phyloP scores from a whole-genome alignment of 345 rosid genomes.

The Cardiospermum halicacabum region DNA sequence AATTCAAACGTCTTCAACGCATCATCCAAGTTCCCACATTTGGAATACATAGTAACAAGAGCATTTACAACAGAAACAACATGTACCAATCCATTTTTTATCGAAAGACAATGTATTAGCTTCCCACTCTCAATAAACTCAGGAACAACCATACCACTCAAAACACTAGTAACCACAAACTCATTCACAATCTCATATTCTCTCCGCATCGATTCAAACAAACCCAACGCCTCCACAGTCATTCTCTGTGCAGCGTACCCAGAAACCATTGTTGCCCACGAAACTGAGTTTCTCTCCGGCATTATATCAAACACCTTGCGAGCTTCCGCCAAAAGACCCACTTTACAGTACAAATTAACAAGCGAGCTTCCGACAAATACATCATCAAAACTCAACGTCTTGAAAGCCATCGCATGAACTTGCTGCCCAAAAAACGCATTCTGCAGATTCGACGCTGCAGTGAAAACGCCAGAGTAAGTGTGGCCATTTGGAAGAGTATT shows the following conservation, averaged over 20 bases:
- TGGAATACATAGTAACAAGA: conserved; percentile 75
- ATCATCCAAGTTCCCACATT: conserved; percentile 55
- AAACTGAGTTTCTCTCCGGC: conserved; percentile 55
- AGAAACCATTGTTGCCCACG: conserved; percentile 74
- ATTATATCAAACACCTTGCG: conserved; percentile 56
- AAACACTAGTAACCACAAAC: conserved; percentile 61
- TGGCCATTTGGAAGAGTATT: conserved; percentile 65
- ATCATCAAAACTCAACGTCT: conserved; percentile 50
- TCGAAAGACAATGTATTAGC: conserved; percentile 49
- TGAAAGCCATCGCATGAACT: conserved; percentile 61
- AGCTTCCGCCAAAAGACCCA: conserved; percentile 44
- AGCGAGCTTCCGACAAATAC: conserved; percentile 80
- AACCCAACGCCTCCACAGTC: conserved; percentile 33
- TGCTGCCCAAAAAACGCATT: conserved; percentile 43
- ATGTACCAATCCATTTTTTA: conserved; percentile 44
- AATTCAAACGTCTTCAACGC: conserved; percentile 56
- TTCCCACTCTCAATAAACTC: conserved; percentile 42
- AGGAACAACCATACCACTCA: conserved; percentile 53
- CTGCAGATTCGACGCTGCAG: conserved; percentile 45
- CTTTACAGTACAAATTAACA: conserved; percentile 62
- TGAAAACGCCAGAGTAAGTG: conserved; percentile 69
- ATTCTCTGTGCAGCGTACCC: conserved; percentile 54
- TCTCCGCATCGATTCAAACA: conserved; percentile 41
- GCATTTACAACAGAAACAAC: conserved; percentile 58
- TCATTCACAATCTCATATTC: conserved; percentile 50